A percentile compares a stretch with the other conserved stretches of the same genome.
These are phyloP conservation scores for Cinnamomum chago DNA, from an alignment of 164 flowering plant species.

Conservation along the genomic window DNA sequence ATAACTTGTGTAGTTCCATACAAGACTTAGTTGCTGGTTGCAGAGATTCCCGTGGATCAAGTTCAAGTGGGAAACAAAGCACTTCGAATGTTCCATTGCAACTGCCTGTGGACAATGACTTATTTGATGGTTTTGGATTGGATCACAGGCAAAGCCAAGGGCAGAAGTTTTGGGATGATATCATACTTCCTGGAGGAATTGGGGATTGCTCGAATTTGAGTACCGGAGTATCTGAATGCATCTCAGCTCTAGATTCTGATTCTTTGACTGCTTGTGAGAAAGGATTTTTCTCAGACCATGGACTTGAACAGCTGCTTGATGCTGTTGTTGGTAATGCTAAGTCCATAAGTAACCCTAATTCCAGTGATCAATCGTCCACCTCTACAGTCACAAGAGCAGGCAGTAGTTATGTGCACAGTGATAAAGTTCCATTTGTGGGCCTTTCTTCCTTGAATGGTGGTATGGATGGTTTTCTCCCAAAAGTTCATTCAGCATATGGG, in stretches of 20 bases:
- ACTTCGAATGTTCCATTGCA: conserved; percentile 12
- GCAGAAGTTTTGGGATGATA: conserved; percentile 34
- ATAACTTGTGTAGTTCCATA: conserved; percentile 22
- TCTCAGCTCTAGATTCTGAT: conserved; percentile 30
- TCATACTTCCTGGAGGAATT: conserved; percentile 20
- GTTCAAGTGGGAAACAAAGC: conserved; percentile 20
- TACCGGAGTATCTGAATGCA: conserved; percentile 27
- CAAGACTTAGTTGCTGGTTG: conserved; percentile 31
- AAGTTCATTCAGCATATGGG: conserved; percentile 2
- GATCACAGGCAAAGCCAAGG: conserved; percentile 21
- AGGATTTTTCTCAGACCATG: conserved; percentile 56
- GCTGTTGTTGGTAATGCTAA: conserved; percentile 24
- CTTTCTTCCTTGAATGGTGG: conserved; percentile 29
- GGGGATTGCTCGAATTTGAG: conserved; percentile 19
- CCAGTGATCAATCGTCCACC: conserved; percentile 41
- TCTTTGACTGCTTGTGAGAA: conserved; percentile 26
- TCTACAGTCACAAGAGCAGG: conserved; percentile 39
- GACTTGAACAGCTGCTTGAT: conserved; percentile 47
- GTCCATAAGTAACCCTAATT: conserved; percentile 20
- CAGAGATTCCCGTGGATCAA: conserved; percentile 9
- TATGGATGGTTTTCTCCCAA: conserved; percentile 17
- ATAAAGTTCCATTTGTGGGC: conserved; percentile 23
- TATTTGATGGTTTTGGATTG: conserved; percentile 30
- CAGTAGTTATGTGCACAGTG: conserved; percentile 20
- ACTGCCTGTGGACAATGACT: conserved; percentile 18